phyloP scores from a whole-genome alignment of 768 basidiomycete genomes.

The Gymnopilus junonius region DNA sequence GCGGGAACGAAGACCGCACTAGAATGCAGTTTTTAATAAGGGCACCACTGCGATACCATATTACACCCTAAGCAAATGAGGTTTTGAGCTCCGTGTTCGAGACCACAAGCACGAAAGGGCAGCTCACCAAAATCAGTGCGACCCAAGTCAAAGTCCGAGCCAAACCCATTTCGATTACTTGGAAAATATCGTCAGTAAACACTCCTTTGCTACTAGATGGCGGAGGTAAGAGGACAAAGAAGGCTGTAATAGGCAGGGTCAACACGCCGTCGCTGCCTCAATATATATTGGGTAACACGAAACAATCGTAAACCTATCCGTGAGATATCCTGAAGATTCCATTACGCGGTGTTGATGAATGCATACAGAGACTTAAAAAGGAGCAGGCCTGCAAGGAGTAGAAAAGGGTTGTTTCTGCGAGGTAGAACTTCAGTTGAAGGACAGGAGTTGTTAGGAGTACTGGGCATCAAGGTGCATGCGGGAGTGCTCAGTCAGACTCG shows the following conservation, averaged over 20 bases:
- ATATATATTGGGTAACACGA: background rate
- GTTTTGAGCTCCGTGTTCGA: background rate
- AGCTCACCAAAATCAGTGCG: constrained; percentile 11
- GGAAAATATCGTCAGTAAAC: background rate
- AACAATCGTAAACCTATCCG: background rate
- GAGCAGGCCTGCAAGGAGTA: background rate
- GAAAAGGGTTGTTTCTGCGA: background rate
- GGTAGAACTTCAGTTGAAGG: background rate
- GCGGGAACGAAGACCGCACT: constrained; percentile 46
- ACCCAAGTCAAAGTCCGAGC: constrained; percentile 15
- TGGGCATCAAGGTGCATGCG: too few relatives aligned
- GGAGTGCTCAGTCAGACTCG: background rate
- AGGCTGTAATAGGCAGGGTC: background rate
- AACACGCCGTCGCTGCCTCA: background rate
- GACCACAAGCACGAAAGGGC: background rate
- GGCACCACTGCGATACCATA: constrained; percentile 49
- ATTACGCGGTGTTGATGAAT: background rate
- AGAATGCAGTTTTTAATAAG: constrained; percentile 47
- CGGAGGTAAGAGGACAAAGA: background rate
- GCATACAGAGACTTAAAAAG: background rate
- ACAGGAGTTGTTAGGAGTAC: background rate
- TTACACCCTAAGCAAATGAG: constrained; percentile 37
- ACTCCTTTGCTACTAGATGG: background rate
- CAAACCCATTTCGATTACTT: constrained; percentile 8
- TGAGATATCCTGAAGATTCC: background rate